phyloP scores from a whole-genome alignment of 139 green algal species.

The Chloropicon primus region DNA sequence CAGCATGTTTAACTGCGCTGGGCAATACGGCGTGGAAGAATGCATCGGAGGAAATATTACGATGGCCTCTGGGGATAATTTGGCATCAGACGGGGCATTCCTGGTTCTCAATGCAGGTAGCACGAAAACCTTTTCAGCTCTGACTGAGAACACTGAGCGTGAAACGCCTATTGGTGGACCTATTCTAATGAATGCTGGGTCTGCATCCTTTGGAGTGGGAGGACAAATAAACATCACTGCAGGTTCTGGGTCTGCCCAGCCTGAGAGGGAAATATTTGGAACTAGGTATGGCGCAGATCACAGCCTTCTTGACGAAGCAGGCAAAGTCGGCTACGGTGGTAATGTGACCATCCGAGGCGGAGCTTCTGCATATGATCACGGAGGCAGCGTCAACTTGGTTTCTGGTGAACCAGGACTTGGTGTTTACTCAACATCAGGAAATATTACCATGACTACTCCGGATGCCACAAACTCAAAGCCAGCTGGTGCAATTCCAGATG shows the following conservation, averaged over 20 bases:
- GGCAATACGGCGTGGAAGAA: background rate
- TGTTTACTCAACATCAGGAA: background rate
- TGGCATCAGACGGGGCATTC: background rate
- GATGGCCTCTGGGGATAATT: background rate
- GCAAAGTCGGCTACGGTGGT: background rate
- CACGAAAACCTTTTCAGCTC: background rate
- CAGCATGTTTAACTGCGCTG: background rate
- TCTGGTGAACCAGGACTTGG: conserved; percentile 3
- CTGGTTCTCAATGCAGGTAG: background rate
- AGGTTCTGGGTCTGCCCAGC: background rate
- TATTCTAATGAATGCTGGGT: background rate
- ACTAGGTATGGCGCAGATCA: background rate
- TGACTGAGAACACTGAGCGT: background rate
- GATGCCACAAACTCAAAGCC: background rate
- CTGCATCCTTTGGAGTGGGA: background rate
- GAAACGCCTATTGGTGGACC: background rate
- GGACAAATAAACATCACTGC: conserved; percentile 4
- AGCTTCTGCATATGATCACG: background rate
- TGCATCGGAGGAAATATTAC: background rate
- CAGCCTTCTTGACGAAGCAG: background rate
- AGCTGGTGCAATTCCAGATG: background rate
- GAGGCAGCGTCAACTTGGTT: background rate
- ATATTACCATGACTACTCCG: background rate
- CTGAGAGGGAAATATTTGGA: background rate
- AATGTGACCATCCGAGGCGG: conserved; percentile 1